Evolutionary conservation across 305 asterid genomes (phyloP).

Genomic region (Rubia tinctorum): DNA sequence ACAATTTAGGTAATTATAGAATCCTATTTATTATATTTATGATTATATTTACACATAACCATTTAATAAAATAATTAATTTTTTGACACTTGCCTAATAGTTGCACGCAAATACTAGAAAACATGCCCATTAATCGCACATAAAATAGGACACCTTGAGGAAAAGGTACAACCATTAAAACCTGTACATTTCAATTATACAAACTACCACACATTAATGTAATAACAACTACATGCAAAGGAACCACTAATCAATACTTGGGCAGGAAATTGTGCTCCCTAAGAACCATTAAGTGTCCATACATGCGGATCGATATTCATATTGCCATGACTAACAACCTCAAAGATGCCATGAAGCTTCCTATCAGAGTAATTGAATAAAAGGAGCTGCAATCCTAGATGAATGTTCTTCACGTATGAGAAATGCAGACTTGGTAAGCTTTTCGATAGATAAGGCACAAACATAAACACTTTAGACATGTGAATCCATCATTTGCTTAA

Average conservation of each 20-base stretch:
- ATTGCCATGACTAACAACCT: conserved; percentile 78
- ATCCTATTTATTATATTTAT: too few species aligned
- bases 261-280: conserved; percentile 65
- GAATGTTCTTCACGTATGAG: conserved; percentile 62
- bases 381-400: conserved; percentile 74
- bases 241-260: conserved; percentile 47
- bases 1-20: too few species aligned
- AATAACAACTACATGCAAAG: not conserved
- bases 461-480: too few species aligned
- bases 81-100: too few species aligned
- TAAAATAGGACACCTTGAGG: conserved; percentile 8
- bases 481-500: too few species aligned
- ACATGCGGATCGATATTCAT: conserved; percentile 75
- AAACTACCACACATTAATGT: not conserved
- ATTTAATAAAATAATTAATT: too few species aligned
- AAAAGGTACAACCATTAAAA: not conserved
- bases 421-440: conserved; percentile 73
- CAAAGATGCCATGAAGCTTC: conserved; percentile 71
- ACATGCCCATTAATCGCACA: too few species aligned
- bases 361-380: conserved; percentile 64
- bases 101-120: too few species aligned
- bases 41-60: too few species aligned
- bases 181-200: not conserved
- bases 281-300: conserved; percentile 75
- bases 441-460: conserved; percentile 25